These are phyloP conservation scores for Xylaria sp. DNA, from an alignment of 2,329 filamentous ascomycete genomes.

Conservation along the genomic window DNA sequence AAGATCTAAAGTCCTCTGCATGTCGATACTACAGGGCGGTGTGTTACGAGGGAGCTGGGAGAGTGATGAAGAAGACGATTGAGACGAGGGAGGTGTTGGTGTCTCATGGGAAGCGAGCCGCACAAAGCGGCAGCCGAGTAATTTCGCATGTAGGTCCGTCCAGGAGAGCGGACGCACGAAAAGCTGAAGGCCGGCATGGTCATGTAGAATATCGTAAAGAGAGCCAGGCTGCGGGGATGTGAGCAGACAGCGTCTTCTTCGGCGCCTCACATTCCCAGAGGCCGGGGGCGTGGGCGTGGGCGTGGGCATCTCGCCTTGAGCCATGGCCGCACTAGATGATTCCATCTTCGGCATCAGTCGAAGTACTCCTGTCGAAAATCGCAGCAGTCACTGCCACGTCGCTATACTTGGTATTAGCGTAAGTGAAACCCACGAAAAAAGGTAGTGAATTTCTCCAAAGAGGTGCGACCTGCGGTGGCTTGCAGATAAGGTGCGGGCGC, in stretches of 20 bases:
- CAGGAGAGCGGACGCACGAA: slow-evolving; percentile 66
- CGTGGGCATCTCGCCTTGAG: slow-evolving; percentile 3
- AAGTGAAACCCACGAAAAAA: not conserved
- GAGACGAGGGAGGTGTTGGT: slow-evolving; percentile 54
- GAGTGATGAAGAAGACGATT: slow-evolving; percentile 50
- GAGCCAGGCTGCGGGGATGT: slow-evolving; percentile 60
- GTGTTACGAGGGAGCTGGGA: slow-evolving; percentile 53
- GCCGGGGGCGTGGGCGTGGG: slow-evolving; percentile 9
- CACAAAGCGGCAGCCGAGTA: slow-evolving; percentile 61
- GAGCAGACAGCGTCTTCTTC: slow-evolving; percentile 47
- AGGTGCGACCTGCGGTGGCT: not conserved
- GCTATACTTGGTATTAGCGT: slow-evolving; percentile 1
- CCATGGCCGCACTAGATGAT: slow-evolving; percentile 8
- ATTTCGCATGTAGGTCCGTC: slow-evolving; percentile 62
- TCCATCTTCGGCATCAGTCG: slow-evolving; percentile 20
- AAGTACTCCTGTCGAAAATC: not conserved
- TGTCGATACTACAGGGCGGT: slow-evolving; percentile 58
- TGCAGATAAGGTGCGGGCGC: not conserved
- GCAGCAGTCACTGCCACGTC: not conserved
- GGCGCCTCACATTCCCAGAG: slow-evolving; percentile 38
- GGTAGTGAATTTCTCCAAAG: not conserved
- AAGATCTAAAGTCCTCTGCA: slow-evolving; percentile 57
- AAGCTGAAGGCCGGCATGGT: slow-evolving; percentile 60
- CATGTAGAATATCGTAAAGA: slow-evolving; percentile 63
- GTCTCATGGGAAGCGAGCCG: slow-evolving; percentile 56